A percentile compares a stretch with the other conserved stretches of the same genome.
phyloP scores from a whole-genome alignment of 768 basidiomycete genomes.

The Boletus sp. region DNA sequence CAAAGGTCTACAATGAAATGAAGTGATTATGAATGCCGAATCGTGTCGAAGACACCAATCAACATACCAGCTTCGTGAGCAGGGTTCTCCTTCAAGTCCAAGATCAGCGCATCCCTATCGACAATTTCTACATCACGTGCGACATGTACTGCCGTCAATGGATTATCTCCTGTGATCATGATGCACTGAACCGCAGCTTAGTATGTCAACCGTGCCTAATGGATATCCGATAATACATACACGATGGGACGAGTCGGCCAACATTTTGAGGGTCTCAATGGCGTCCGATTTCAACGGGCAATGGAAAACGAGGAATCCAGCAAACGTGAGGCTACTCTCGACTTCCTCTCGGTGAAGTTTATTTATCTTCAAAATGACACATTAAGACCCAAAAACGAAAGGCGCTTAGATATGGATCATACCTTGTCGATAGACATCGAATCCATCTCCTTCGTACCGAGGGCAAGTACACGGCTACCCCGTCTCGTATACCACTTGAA shows the following conservation, averaged over 20 bases:
- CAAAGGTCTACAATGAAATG: constrained; percentile 58
- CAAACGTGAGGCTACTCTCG: constrained; percentile 78
- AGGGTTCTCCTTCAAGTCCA: constrained; percentile 85
- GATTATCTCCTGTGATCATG: constrained; percentile 99
- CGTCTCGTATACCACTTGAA: constrained; percentile 93
- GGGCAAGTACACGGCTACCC: constrained; percentile 90
- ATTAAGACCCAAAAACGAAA: neutral
- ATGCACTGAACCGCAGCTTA: constrained; percentile 60
- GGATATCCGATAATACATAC: constrained; percentile 46
- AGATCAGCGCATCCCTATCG: constrained; percentile 89
- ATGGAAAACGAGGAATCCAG: constrained; percentile 98
- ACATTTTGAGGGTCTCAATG: constrained; percentile 85
- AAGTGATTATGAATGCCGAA: neutral
- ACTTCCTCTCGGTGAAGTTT: constrained; percentile 79
- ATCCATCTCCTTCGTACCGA: constrained; percentile 86
- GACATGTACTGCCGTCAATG: constrained; percentile 94
- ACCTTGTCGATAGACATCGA: constrained; percentile 70
- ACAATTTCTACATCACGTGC: constrained; percentile 96
- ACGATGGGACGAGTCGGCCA: constrained; percentile 93
- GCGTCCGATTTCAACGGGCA: constrained; percentile 96
- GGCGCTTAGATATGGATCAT: constrained; percentile 11
- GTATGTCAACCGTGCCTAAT: neutral
- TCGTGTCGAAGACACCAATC: neutral
- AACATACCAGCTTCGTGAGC: constrained; percentile 63
- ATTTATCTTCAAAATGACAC: constrained; percentile 61